phyloP scores from a whole-genome alignment of 1,139 yeast species.

The Diutina mesorugosa region DNA sequence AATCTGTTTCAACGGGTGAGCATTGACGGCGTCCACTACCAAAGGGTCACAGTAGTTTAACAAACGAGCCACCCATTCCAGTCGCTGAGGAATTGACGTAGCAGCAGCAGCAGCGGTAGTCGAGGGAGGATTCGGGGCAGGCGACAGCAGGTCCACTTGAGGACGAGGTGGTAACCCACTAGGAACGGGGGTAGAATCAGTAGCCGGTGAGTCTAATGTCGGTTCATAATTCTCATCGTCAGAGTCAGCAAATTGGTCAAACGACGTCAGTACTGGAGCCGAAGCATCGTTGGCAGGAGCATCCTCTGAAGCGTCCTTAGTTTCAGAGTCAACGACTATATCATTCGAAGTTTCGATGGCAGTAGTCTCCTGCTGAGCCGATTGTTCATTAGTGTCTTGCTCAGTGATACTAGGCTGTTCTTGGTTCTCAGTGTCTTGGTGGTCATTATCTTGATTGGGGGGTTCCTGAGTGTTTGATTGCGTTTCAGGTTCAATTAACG shows the following conservation, averaged over 20 bases:
- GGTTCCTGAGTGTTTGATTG: background rate
- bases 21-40: background rate
- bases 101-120: too few species aligned
- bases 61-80: background rate
- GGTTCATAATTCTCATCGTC: conserved; percentile 1
- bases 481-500: background rate
- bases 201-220: background rate
- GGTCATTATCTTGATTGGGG: too few species aligned
- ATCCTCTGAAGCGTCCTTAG: too few species aligned
- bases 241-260: background rate
- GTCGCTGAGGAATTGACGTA: background rate
- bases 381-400: too few species aligned
- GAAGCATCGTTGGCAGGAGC: too few species aligned
- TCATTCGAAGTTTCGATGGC: too few species aligned
- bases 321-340: too few species aligned
- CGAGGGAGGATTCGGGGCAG: background rate
- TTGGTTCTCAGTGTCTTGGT: too few species aligned
- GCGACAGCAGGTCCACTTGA: background rate
- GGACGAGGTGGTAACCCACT: background rate
- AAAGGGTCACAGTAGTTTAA: background rate
- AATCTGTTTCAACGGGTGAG: background rate
- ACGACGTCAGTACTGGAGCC: too few species aligned
- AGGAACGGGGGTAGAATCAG: background rate
- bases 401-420: too few species aligned
- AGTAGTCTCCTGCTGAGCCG: too few species aligned